Base-by-base conservation (phyloP, 768 basidiomycete genomes). In the Tylopilus intermedius region DNA sequence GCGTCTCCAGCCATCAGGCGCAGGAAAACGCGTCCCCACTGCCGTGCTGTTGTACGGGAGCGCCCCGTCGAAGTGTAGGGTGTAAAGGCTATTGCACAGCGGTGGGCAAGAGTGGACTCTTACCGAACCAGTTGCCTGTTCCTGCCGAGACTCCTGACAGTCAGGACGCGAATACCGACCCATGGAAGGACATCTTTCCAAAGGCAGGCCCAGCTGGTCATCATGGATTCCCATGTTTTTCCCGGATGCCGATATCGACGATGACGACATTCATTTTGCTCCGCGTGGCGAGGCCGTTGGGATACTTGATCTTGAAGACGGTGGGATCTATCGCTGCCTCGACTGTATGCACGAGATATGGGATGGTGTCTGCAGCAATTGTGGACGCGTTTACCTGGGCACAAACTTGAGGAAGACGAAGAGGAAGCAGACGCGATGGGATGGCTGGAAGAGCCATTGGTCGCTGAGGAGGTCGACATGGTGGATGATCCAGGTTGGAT, bases 321-420 rank as follows among this genome's bases (percentile, higher is more conserved):
- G 83, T 10, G 85, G 83, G 1, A 75, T 91, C n/a, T 84, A 81
- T 61, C 78, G 89, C 15, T 92, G 90, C 64, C 61, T 81, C 14
- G 82, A 83, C 40, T 91, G 88, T 57, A 77, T 83, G 75, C 82
- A 90, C 61, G 90, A 92, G 69, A 86, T 92, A 55, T 81, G 77
- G 79, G 81, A 75, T 55, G 86, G 85, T 1, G 63, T 75, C 21
- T 92, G 90, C 62, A 76, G 81, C 4, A 61, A 62, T 10, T 91
- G 90, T 58, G 73, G 77, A 27, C 76, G 86, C 32, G 66, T 65
- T 18, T 89, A 88, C 60, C 71, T 3, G 84, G 80, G 1, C 85
- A 86, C 48, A 40, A 59, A 45, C 62, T 50, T 13, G 56, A 58
- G 37, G 59, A 24, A 14, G 64, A 63, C 11, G 62, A 62, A 6